phyloP scores from a whole-genome alignment of 2,329 filamentous ascomycete species.

The Tolypocladium tropicale region DNA sequence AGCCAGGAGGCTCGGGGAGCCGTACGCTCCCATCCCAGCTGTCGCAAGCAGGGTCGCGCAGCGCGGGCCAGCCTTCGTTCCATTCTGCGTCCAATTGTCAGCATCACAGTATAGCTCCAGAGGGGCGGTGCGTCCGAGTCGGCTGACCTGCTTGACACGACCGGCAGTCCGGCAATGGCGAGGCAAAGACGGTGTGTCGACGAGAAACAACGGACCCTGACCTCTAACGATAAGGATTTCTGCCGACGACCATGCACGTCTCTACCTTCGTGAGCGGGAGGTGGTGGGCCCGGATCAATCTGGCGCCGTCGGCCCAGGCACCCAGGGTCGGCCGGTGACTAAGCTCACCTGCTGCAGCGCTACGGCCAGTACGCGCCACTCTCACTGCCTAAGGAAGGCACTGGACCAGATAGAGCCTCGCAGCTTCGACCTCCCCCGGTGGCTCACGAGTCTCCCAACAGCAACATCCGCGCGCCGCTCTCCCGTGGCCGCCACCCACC shows the following conservation, averaged over 20 bases:
- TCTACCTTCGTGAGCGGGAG: background rate
- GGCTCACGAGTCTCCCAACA: background rate
- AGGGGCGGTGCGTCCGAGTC: background rate
- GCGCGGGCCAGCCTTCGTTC: constrained; percentile 6
- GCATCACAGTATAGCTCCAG: background rate
- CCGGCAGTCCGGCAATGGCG: background rate
- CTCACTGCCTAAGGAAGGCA: constrained; percentile 10
- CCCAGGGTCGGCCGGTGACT: background rate
- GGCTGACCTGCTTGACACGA: background rate
- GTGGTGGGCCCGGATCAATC: background rate
- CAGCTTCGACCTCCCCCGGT: background rate
- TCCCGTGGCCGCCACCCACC: background rate
- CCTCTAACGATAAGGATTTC: background rate
- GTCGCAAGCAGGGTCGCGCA: constrained; percentile 11
- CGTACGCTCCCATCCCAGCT: constrained; percentile 3
- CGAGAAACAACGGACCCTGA: background rate
- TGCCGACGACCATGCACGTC: background rate
- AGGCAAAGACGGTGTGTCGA: background rate
- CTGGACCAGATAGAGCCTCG: background rate
- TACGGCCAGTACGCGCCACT: constrained; percentile 8
- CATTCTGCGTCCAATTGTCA: constrained; percentile 8
- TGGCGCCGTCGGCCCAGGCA: background rate
- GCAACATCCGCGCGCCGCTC: background rate
- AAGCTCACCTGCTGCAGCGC: background rate
- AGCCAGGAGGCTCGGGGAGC: constrained; percentile 8